phyloP scores from a whole-genome alignment of 2,329 filamentous ascomycete genomes.

The Aspergillus quadricinctus region DNA sequence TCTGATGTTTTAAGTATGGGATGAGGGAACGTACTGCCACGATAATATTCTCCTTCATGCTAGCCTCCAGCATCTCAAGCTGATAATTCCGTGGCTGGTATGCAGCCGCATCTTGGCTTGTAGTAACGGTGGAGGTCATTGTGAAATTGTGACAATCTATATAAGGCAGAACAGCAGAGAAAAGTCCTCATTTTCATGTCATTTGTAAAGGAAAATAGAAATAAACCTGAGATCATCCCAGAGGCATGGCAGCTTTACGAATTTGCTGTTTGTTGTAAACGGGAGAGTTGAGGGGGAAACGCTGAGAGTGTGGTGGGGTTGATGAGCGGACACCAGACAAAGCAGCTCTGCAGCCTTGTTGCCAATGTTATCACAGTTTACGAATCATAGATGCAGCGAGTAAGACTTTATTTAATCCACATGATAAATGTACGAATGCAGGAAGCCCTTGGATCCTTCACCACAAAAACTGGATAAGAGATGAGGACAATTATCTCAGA shows the following conservation, averaged over 20 bases:
- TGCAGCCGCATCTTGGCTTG: constrained; percentile 5
- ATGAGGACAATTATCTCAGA: neutral
- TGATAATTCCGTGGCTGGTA: constrained; percentile 58
- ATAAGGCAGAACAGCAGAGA: neutral
- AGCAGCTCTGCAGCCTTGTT: neutral
- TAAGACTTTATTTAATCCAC: neutral
- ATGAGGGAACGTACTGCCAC: constrained; percentile 52
- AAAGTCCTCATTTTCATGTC: neutral
- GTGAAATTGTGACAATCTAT: neutral
- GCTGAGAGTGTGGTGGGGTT: neutral
- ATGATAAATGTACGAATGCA: neutral
- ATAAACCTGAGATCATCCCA: neutral
- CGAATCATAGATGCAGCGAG: neutral
- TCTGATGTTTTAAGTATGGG: neutral
- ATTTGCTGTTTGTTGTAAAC: neutral
- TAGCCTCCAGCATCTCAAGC: constrained; percentile 69
- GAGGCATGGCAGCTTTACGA: neutral
- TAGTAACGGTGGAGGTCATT: constrained; percentile 7
- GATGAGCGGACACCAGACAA: neutral
- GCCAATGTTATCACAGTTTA: neutral
- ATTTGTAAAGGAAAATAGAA: neutral
- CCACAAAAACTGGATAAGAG: neutral
- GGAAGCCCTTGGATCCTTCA: neutral
- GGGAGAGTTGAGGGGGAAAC: neutral
- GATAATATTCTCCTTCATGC: constrained; percentile 65